Conservation (phyloP, 257 asterid species). For the Plantago elongata region DNA sequence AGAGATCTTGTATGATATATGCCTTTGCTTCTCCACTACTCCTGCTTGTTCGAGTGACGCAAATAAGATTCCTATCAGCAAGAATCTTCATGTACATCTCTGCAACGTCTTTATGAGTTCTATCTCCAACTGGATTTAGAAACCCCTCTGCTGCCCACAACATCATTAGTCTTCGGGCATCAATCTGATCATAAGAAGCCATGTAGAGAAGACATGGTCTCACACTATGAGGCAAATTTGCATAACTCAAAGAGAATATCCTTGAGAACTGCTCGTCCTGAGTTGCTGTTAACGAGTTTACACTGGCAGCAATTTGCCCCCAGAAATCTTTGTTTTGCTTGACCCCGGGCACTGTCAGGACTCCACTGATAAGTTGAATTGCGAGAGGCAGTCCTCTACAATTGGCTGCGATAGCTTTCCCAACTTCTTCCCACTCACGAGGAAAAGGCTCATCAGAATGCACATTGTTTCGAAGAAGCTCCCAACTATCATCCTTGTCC, state of each 20-base stretch:
- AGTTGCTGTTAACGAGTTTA: background rate
- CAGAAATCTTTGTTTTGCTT: background rate
- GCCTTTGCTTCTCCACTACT: background rate
- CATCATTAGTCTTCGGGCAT: background rate
- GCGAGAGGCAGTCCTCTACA: constrained; percentile 7
- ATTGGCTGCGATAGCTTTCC: background rate
- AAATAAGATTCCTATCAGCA: constrained; percentile 1
- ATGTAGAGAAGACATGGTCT: background rate
- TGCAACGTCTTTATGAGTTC: background rate
- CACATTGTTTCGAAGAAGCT: constrained; percentile 20
- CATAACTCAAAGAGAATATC: constrained; percentile 3
- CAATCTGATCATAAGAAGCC: background rate
- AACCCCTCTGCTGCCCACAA: background rate
- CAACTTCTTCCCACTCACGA: background rate
- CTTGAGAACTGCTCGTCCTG: background rate
- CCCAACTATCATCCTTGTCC: background rate
- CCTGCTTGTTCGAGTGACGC: background rate
- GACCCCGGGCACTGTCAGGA: background rate
- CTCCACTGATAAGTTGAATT: background rate
- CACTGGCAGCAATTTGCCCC: too few relatives aligned
- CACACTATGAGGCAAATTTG: too few relatives aligned
- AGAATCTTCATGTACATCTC: background rate
- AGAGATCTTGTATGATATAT: background rate
- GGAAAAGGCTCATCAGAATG: background rate
- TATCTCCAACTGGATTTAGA: too few relatives aligned